phyloP scores from a whole-genome alignment of 108 stramenopile species.

The Conticribra weissflogii region DNA sequence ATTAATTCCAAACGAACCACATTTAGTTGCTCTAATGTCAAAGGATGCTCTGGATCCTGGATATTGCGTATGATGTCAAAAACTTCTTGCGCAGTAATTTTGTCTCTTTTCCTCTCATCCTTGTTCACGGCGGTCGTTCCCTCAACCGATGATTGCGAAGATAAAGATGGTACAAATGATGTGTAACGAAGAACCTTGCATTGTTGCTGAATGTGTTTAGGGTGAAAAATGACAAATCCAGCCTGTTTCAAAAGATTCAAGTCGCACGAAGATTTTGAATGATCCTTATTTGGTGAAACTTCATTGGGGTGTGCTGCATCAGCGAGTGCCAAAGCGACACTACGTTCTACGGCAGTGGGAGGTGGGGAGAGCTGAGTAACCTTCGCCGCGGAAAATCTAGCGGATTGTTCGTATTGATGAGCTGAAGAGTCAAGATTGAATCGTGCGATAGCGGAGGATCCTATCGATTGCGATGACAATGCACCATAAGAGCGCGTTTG shows the following conservation, averaged over 20 bases:
- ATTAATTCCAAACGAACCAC: slow-evolving; percentile 89
- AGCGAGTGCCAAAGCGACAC: slow-evolving; percentile 43
- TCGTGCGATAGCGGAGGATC: slow-evolving; percentile 30
- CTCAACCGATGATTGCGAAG: not conserved
- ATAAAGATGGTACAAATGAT: slow-evolving; percentile 30
- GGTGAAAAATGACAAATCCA: slow-evolving; percentile 44
- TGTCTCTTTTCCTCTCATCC: slow-evolving; percentile 38
- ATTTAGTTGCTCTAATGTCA: slow-evolving; percentile 96
- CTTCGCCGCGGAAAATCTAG: slow-evolving; percentile 5
- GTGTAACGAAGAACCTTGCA: slow-evolving; percentile 36
- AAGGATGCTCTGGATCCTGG: slow-evolving; percentile 98
- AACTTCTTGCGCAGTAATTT: slow-evolving; percentile 79
- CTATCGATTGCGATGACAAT: slow-evolving; percentile 15
- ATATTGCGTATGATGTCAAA: slow-evolving; percentile 97
- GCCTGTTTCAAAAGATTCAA: slow-evolving; percentile 36
- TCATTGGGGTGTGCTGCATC: slow-evolving; percentile 32
- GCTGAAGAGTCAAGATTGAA: slow-evolving; percentile 28
- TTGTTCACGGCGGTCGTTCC: not conserved
- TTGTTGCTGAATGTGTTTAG: slow-evolving; percentile 35
- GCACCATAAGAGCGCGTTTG: slow-evolving; percentile 11
- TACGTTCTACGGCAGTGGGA: slow-evolving; percentile 42
- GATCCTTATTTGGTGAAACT: not conserved
- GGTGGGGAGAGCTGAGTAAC: not conserved
- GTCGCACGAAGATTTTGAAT: too few species aligned
- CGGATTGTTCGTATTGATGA: not conserved